These are phyloP conservation scores for Agaricales sp. DNA, from an alignment of 1,284 basidiomycete species.

Conservation along the genomic window DNA sequence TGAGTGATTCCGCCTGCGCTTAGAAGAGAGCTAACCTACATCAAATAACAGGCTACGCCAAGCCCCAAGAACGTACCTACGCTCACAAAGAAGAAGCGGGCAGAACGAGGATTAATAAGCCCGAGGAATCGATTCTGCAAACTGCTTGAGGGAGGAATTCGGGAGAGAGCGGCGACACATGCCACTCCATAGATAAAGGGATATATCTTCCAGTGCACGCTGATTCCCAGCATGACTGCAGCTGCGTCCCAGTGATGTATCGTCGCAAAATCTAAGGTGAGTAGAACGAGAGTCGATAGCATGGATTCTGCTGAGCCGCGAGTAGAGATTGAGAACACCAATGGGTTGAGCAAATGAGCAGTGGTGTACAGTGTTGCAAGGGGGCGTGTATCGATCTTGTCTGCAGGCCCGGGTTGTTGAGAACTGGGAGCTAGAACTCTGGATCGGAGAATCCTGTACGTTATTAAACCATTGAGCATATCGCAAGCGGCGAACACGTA, in stretches of 20 bases:
- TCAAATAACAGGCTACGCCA: conserved; percentile 57
- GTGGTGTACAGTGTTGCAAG: conserved; percentile 46
- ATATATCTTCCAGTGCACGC: conserved; percentile 93
- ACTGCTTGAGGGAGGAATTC: conserved; percentile 12
- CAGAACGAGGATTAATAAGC: conserved; percentile 44
- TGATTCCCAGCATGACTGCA: conserved; percentile 67
- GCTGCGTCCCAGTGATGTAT: conserved; percentile 46
- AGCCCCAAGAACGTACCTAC: conserved; percentile 61
- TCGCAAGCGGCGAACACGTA: conserved; percentile 84
- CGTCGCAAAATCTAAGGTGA: conserved; percentile 55
- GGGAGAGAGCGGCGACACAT: conserved; percentile 58
- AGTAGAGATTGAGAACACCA: conserved; percentile 94
- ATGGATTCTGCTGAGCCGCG: conserved; percentile 92
- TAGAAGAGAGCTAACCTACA: conserved; percentile 45
- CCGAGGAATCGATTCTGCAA: conserved; percentile 22
- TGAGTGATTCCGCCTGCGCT: conserved; percentile 6
- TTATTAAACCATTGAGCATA: conserved; percentile 70
- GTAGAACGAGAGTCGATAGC: conserved; percentile 73
- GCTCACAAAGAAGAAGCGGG: conserved; percentile 63
- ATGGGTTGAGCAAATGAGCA: conserved; percentile 80
- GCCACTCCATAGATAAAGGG: conserved; percentile 85
- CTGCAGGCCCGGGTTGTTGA: background rate
- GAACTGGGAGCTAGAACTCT: conserved; percentile 27
- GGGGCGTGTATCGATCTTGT: conserved; percentile 12
- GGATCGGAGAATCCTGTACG: conserved; percentile 60